Evolutionary conservation across 495 filamentous ascomycete species (phyloP).

Genomic region (Penicillium simplicissimum): DNA sequence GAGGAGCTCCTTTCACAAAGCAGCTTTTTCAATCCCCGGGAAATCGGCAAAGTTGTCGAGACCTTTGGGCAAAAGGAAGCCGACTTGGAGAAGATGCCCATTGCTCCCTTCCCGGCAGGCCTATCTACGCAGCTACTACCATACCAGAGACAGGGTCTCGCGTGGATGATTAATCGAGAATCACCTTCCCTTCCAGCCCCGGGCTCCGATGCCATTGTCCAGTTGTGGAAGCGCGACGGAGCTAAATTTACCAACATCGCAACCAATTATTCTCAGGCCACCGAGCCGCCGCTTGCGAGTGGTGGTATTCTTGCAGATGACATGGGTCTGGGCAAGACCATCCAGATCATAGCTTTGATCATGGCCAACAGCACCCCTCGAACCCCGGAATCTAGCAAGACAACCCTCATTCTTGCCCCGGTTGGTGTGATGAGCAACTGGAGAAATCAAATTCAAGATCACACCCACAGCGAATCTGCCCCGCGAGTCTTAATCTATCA

Average conservation of each 20-base stretch:
- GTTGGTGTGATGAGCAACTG: conserved; percentile 93
- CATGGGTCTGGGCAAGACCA: conserved; percentile 93
- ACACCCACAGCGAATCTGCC: conserved; percentile 59
- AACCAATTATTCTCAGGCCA: conserved; percentile 65
- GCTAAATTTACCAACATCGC: conserved; percentile 71
- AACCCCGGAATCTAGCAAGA: conserved; percentile 43
- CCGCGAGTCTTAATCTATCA: conserved; percentile 77
- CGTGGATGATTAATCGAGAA: conserved; percentile 81
- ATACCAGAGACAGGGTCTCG: conserved; percentile 81
- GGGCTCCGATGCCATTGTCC: conserved; percentile 66
- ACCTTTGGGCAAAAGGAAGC: conserved; percentile 69
- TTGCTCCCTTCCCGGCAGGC: conserved; percentile 63
- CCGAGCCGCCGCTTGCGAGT: conserved; percentile 62
- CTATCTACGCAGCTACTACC: conserved; percentile 70
- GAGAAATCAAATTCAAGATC: conserved; percentile 76
- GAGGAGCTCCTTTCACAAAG: conserved; percentile 67
- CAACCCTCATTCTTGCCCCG: conserved; percentile 80
- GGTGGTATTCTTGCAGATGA: conserved; percentile 91
- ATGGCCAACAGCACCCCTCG: conserved; percentile 55
- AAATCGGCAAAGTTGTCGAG: conserved; percentile 67
- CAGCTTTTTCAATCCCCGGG: conserved; percentile 68
- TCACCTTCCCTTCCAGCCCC: conserved; percentile 61
- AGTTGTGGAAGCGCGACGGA: conserved; percentile 70
- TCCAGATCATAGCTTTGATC: conserved; percentile 83
- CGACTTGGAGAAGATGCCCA: conserved; percentile 70